Base-by-base conservation (phyloP, 495 filamentous ascomycete genomes). In the Pseudevernia furfuracea region DNA sequence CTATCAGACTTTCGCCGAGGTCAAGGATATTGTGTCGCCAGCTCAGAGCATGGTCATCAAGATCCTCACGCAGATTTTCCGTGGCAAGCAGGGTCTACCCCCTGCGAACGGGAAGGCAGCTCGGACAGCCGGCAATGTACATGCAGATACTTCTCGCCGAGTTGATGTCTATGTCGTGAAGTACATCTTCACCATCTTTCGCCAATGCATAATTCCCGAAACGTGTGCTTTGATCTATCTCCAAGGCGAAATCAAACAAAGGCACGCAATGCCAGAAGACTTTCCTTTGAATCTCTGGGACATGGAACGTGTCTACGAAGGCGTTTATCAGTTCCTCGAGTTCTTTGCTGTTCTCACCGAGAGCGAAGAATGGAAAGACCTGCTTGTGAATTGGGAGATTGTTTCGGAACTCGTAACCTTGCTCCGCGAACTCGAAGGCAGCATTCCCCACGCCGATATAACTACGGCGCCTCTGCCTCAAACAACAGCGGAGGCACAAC, bases 241-340 rank as follows among this genome's bases (percentile, higher is more conserved):
- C 19, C 92, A 97, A 76, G 88, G 89, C n/a, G 87, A 95, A 68
- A 94, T 96, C 60, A 86, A 89, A 30, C 78, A 78, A n/a, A 82
- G 82, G 52, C 74, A 78, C 60, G 85, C 84, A 11, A 74, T 84
- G 25, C 84, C 87, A 0, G 85, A 89, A 66, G 92, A 96, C 72
- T 97, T 96, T 70, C 92, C 92, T 6, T 85, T 96, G 48, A 94
- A 97, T 68, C 82, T 92, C 38, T 97, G 92, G 92, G 92, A 97
- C 71, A 94, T 97, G 87, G 92, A 97, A 71, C 85, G 92, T 23
- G 91, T 88, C 53, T 89, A 89, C 68, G 86, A 97, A 70, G 92
- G 92, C 21, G 85, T 96, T 17, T 91, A 91, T 60, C 91, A 96
- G 72, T 96, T 92, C 73, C 82, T 97, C 10, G 91, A 97, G 67